These are phyloP conservation scores for Aspergillus funiculosus DNA, from an alignment of 495 filamentous ascomycete species.

Conservation along the genomic window DNA sequence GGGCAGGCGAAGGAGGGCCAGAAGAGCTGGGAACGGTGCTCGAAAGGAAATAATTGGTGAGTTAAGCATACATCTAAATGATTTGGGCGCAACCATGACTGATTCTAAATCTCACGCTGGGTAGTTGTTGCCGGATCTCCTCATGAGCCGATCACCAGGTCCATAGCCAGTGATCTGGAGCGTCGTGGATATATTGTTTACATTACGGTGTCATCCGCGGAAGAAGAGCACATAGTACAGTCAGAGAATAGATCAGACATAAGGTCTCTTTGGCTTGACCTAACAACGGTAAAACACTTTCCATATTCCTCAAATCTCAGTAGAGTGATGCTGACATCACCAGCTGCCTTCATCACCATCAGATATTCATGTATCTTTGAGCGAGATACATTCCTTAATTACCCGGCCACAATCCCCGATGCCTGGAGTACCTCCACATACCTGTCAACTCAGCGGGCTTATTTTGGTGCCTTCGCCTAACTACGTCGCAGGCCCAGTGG, in stretches of 20 bases:
- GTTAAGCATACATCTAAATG: slow-evolving; percentile 14
- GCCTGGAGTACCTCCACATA: slow-evolving; percentile 64
- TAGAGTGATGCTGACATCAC: slow-evolving; percentile 28
- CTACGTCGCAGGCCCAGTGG: slow-evolving; percentile 67
- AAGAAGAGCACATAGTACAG: slow-evolving; percentile 77
- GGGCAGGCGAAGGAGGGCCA: slow-evolving; percentile 66
- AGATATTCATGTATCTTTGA: slow-evolving; percentile 46
- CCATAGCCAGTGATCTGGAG: slow-evolving; percentile 79
- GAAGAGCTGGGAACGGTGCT: slow-evolving; percentile 73
- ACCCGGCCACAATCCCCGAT: slow-evolving; percentile 65
- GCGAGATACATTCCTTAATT: slow-evolving; percentile 52
- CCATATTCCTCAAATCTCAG: too few species aligned
- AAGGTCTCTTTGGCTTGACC: slow-evolving; percentile 72
- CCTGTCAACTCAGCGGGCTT: slow-evolving; percentile 67
- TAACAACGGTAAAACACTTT: slow-evolving; percentile 43
- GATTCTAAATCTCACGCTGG: slow-evolving; percentile 13
- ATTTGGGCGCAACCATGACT: background rate
- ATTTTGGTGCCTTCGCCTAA: slow-evolving; percentile 62
- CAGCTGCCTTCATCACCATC: slow-evolving; percentile 53
- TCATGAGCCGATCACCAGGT: slow-evolving; percentile 70
- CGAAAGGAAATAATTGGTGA: slow-evolving; percentile 75
- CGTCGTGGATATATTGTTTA: slow-evolving; percentile 91
- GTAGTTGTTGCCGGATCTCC: slow-evolving; percentile 75
- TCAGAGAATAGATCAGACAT: slow-evolving; percentile 73
- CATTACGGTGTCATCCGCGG: slow-evolving; percentile 67